Conservation (phyloP, 73 alveolate genomes). For the Effrenium voratum region DNA sequence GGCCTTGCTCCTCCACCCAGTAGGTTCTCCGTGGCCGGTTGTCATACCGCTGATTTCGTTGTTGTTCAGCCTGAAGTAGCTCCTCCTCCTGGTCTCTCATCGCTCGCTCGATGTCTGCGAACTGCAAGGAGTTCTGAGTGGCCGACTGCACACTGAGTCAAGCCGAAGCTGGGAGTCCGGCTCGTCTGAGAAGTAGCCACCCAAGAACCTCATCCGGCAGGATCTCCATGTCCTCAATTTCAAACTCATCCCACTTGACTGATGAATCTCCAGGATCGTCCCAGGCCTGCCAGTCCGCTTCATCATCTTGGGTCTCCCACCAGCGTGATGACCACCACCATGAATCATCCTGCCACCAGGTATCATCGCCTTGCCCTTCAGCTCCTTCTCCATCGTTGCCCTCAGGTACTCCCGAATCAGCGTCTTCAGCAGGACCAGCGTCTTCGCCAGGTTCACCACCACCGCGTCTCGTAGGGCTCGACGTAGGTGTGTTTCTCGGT, state of each 20-base stretch:
- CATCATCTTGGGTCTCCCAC: too few species aligned
- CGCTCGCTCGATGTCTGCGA: conserved; percentile 14
- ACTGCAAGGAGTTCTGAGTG: neutral
- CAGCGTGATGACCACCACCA: too few species aligned
- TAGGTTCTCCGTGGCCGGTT: neutral
- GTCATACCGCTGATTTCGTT: neutral
- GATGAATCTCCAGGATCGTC: too few species aligned
- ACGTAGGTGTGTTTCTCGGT: too few species aligned
- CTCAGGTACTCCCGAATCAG: too few species aligned
- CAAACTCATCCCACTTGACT: conserved; percentile 19
- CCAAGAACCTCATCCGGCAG: conserved; percentile 19
- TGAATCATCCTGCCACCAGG: too few species aligned
- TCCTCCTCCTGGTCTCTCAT: conserved; percentile 66
- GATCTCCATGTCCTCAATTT: neutral
- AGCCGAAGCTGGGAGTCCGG: neutral
- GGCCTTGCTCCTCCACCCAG: conserved; percentile 11
- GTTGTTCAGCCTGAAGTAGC: neutral
- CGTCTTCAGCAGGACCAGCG: too few species aligned
- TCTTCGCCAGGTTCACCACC: too few species aligned
- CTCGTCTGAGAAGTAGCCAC: neutral
- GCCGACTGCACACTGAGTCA: neutral
- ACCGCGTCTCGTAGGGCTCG: too few species aligned
- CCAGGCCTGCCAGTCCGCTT: neutral
- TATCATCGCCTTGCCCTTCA: too few species aligned
- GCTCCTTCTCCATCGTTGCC: too few species aligned